Evolutionary conservation across 2,329 filamentous ascomycete species (phyloP).

Genomic region (Ustulina deusta): DNA sequence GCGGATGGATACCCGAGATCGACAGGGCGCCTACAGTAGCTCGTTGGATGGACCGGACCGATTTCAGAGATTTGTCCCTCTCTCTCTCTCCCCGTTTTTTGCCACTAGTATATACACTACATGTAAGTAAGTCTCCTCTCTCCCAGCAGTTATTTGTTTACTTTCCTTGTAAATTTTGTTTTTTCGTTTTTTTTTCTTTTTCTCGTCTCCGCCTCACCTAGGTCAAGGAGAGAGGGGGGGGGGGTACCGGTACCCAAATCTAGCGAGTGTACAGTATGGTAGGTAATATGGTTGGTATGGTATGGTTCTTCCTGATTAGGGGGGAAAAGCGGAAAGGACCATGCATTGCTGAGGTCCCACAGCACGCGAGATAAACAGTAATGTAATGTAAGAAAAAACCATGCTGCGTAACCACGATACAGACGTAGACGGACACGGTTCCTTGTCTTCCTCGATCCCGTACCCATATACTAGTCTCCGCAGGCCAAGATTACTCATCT

Average conservation of each 20-base stretch:
- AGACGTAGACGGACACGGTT: neutral
- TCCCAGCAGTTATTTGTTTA: neutral
- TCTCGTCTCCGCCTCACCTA: conserved; percentile 10
- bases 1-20: neutral
- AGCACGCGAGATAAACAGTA: conserved; percentile 24
- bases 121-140: neutral
- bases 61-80: conserved; percentile 8
- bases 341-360: conserved; percentile 22
- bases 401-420: conserved; percentile 14
- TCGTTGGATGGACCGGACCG: conserved; percentile 17
- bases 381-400: conserved; percentile 4
- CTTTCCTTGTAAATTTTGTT: neutral
- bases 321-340: conserved; percentile 19
- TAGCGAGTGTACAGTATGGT: no score
- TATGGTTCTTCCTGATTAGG: neutral
- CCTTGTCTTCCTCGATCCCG: neutral
- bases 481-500: conserved; percentile 4
- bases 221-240: neutral
- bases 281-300: neutral
- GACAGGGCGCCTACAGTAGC: conserved; percentile 2
- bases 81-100: neutral
- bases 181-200: neutral
- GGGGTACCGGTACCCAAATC: no score
- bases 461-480: neutral
- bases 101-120: neutral